A percentile compares a stretch with the other conserved stretches of the same genome.
phyloP scores from a whole-genome alignment of 192 early-diverging fungal species.

The Phlyctochytrium planicorne region DNA sequence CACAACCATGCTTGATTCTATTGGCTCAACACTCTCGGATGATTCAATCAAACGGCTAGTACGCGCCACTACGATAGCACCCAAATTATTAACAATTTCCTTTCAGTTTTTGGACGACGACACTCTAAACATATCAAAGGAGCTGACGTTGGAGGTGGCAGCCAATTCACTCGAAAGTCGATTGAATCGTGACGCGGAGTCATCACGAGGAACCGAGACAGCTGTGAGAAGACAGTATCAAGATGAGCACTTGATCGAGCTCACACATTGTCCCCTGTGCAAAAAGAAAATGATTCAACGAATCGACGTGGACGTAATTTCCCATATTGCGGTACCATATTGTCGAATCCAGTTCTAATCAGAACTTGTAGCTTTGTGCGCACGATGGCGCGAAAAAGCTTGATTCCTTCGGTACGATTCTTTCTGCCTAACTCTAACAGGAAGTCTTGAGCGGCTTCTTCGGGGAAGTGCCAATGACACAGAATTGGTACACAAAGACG shows the following conservation, averaged over 20 bases:
- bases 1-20: constrained; percentile 67
- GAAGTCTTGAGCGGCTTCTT: constrained; percentile 70
- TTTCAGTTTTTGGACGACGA: background rate
- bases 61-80: constrained; percentile 45
- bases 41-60: constrained; percentile 55
- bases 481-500: constrained; percentile 69
- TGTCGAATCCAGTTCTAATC: background rate
- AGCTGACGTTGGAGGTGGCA: constrained; percentile 65
- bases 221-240: constrained; percentile 9
- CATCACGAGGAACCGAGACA: background rate
- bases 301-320: constrained; percentile 69
- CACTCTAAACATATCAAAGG: constrained; percentile 15
- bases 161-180: constrained; percentile 58
- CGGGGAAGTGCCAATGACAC: constrained; percentile 70
- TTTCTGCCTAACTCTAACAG: background rate
- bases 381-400: constrained; percentile 65
- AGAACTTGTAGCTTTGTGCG: constrained; percentile 49
- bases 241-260: constrained; percentile 60
- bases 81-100: background rate
- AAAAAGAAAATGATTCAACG: constrained; percentile 47
- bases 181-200: constrained; percentile 21
- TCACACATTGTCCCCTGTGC: constrained; percentile 73
- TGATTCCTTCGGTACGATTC: constrained; percentile 50
- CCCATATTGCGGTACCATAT: constrained; percentile 61
- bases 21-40: constrained; percentile 67